Evolutionary conservation across 2,329 filamentous ascomycete species (phyloP).

Genomic region (Claviceps cyperi): DNA sequence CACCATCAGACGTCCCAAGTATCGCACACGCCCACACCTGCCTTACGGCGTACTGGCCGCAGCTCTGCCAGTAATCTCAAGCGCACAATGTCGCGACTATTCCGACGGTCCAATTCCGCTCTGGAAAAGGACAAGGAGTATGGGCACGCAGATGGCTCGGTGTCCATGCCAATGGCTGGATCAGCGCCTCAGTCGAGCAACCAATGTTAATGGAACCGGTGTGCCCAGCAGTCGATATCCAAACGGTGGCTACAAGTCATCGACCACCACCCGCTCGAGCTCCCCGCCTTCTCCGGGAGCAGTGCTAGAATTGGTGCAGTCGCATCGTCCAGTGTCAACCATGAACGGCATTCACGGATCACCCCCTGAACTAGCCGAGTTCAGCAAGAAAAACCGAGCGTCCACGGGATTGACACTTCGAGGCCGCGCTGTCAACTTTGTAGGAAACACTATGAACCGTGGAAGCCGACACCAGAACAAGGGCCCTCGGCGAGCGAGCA

Average conservation of each 20-base stretch:
- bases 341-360: conserved; percentile 12
- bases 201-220: conserved; percentile 2
- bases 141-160: conserved; percentile 8
- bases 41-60: conserved; percentile 27
- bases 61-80: conserved; percentile 30
- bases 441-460: conserved; percentile 15
- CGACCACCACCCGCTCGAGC: conserved; percentile 31
- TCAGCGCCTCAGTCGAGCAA: conserved; percentile 8
- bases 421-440: conserved; percentile 34
- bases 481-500: conserved; percentile 27
- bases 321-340: conserved; percentile 9
- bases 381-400: conserved; percentile 35
- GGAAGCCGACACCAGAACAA: conserved; percentile 12
- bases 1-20: conserved; percentile 2
- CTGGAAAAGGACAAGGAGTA: conserved; percentile 14
- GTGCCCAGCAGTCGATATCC: conserved; percentile 26
- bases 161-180: conserved; percentile 11
- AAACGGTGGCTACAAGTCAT: conserved; percentile 25
- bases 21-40: conserved; percentile 11
- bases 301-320: conserved; percentile 26
- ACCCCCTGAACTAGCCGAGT: conserved; percentile 29
- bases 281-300: conserved; percentile 36
- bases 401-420: conserved; percentile 36
- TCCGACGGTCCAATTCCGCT: conserved; percentile 27
- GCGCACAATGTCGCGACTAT: conserved; percentile 35